Conservation (phyloP, 169 alveolate genomes). For the Theileria luwenshuni region DNA sequence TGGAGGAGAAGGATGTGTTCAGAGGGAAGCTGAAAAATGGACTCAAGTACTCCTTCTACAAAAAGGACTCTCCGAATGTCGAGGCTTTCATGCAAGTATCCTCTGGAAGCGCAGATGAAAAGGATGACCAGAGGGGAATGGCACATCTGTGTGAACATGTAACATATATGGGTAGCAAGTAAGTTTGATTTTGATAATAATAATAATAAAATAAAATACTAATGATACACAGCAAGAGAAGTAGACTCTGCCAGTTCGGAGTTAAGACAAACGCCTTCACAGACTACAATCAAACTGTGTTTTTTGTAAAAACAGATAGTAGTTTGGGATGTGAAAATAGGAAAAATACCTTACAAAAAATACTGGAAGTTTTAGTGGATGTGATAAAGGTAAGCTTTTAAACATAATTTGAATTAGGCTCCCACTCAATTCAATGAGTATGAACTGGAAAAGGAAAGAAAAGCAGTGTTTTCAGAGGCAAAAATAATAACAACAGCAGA, state of each 20-base stretch:
- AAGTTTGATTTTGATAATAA: conserved; percentile 16
- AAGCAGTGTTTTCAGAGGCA: conserved; percentile 84
- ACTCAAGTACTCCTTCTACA: conserved; percentile 62
- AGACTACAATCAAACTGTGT: conserved; percentile 85
- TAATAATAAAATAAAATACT: conserved; percentile 23
- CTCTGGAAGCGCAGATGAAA: conserved; percentile 83
- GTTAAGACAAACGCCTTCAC: conserved; percentile 86
- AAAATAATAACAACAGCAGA: conserved; percentile 80
- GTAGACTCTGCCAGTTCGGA: conserved; percentile 40
- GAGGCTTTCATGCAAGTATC: conserved; percentile 79
- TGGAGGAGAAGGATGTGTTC: conserved; percentile 32
- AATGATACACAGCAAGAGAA: conserved; percentile 67
- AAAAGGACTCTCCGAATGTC: conserved; percentile 48
- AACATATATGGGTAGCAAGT: conserved; percentile 85
- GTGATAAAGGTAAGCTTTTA: conserved; percentile 47
- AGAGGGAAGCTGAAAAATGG: conserved; percentile 69
- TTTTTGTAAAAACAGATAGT: conserved; percentile 65
- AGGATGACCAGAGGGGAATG: conserved; percentile 80
- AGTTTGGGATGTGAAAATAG: conserved; percentile 18
- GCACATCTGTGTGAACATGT: conserved; percentile 87
- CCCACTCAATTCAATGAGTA: conserved; percentile 80
- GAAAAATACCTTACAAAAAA: conserved; percentile 25
- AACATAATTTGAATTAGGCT: conserved; percentile 19
- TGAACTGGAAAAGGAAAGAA: conserved; percentile 79
- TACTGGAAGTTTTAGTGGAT: conserved; percentile 48